Base-by-base conservation (phyloP, 768 basidiomycete genomes). In the Psilocybe cyanescens region DNA sequence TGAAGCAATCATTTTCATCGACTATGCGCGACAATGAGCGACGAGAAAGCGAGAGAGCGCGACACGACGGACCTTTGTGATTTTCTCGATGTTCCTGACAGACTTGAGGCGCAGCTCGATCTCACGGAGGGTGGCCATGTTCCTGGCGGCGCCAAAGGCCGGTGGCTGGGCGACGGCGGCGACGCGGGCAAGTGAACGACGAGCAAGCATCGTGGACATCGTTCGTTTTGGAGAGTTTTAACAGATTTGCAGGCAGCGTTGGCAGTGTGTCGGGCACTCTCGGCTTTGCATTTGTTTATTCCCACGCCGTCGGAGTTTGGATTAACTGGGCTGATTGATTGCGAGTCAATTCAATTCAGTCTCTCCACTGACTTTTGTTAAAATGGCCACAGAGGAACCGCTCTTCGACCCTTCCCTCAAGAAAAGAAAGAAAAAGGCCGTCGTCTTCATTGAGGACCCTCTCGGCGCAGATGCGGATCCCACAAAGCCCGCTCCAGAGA, bases 1-100 rank as follows among this genome's bases (percentile, higher is more conserved):
- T 54, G 97, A 98, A 60, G 96, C 97, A 83, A 98, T 97, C 87
- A 99, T 96, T 85, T 97, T 97, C 94, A 97, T 97, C 53, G 95
- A 94, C 92, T 95, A 71, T 12, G 72, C 17, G 19, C 45, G 14
- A 19, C 14, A 47, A 14, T 63, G 48, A 62, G 57, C 31, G 9
- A 46, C 8, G 31, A 12, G 70, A 68, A 73, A 73, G 72, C 14
- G 41, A 44, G 58, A 6, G n/a, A 44, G 37, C 37, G 8, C 37
- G 14, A 44, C 61, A 59, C 52, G 62, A 35, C 84, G 65, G 65
- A 94, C 96, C 84, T 97, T 97, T 63, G 97, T 98, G 82, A 99
- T 98, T 92, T 99, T 99, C 86, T 97, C 94, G 75, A 97, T 97
- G 82, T 97, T 97, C 77, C 86, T 84, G 72, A 98, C 97, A 50